Evolutionary conservation across 306 rosid species (phyloP).

Genomic region (Pterocarpus santalinus): DNA sequence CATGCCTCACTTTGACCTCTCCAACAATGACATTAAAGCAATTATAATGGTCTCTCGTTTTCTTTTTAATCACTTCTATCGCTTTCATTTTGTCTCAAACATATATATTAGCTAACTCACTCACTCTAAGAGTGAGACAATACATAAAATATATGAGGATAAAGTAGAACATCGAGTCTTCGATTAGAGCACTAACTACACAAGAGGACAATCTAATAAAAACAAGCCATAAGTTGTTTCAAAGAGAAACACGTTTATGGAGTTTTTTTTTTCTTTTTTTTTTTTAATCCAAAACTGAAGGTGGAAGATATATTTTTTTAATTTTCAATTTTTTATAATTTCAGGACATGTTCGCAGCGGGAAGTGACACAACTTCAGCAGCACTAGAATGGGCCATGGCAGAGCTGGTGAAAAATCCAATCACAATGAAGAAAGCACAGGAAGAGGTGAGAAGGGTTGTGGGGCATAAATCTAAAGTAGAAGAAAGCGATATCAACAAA

Average conservation of each 20-base stretch:
- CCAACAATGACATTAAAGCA: conserved; percentile 41
- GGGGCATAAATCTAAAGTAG: not conserved
- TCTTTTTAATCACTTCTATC: not conserved
- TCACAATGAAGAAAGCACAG: not conserved
- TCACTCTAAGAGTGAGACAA: too few relatives aligned
- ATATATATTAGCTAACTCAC: too few relatives aligned
- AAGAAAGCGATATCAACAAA: not conserved
- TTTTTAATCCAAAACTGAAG: too few relatives aligned
- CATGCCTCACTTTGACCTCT: not conserved
- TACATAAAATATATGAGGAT: too few relatives aligned
- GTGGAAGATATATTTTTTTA: too few relatives aligned
- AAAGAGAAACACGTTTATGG: too few relatives aligned
- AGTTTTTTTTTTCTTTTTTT: too few relatives aligned
- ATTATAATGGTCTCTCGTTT: conserved; percentile 36
- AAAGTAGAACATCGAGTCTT: too few relatives aligned
- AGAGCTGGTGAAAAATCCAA: not conserved
- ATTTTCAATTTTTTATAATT: not conserved
- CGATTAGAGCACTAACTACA: too few relatives aligned
- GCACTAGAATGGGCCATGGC: not conserved
- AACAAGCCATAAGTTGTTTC: too few relatives aligned
- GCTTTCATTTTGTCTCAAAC: too few relatives aligned
- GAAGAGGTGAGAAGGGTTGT: conserved; percentile 10
- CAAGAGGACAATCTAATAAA: too few relatives aligned
- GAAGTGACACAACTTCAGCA: not conserved
- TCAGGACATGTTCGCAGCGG: not conserved